These are phyloP conservation scores for Cardamine resedifolia DNA, from an alignment of 345 rosid genomes.

Conservation along the genomic window DNA sequence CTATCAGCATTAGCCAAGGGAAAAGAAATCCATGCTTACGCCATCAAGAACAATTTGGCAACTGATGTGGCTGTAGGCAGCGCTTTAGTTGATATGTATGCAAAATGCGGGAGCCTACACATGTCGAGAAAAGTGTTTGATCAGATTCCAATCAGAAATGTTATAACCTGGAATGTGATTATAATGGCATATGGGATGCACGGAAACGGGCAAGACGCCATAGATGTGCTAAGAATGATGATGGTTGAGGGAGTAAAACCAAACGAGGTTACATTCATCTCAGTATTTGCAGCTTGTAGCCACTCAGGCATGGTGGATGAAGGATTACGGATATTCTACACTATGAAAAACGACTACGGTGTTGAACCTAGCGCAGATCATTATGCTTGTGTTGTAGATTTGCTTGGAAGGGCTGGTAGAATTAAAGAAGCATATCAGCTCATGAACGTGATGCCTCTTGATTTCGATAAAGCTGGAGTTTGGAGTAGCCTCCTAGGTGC, in stretches of 20 bases:
- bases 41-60: slow-evolving; percentile 63
- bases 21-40: slow-evolving; percentile 85
- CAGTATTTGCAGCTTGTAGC: slow-evolving; percentile 84
- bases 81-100: slow-evolving; percentile 89
- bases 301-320: slow-evolving; percentile 81
- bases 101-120: slow-evolving; percentile 78
- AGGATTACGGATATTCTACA: slow-evolving; percentile 65
- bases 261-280: slow-evolving; percentile 72
- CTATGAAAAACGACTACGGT: slow-evolving; percentile 61
- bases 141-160: slow-evolving; percentile 61
- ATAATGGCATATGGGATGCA: slow-evolving; percentile 97
- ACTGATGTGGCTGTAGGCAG: slow-evolving; percentile 86
- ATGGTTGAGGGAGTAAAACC: slow-evolving; percentile 51
- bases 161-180: slow-evolving; percentile 84
- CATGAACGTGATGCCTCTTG: slow-evolving; percentile 53
- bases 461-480: slow-evolving; percentile 56
- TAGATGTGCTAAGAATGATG: slow-evolving; percentile 61
- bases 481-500: slow-evolving; percentile 97
- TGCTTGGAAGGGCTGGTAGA: slow-evolving; percentile 86
- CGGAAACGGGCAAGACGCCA: slow-evolving; percentile 71
- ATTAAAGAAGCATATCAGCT: slow-evolving; percentile 63
- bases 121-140: slow-evolving; percentile 59
- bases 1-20: slow-evolving; percentile 79
- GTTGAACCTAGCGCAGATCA: slow-evolving; percentile 71
- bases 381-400: slow-evolving; percentile 82